phyloP scores from a whole-genome alignment of 768 basidiomycete genomes.

The Chalciporus sphaerocephalus region DNA sequence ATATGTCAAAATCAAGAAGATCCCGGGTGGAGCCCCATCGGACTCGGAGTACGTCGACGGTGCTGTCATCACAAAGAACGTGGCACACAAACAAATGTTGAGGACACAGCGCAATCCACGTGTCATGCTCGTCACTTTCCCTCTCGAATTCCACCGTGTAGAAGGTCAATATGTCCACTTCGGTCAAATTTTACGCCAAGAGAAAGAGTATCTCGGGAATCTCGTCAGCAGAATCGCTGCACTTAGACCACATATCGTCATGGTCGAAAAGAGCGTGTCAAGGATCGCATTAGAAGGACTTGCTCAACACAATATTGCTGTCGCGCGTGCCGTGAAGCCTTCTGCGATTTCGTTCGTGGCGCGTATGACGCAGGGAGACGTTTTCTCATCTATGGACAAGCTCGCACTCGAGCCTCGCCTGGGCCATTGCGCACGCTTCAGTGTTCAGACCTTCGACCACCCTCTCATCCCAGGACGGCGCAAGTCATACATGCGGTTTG shows the following conservation, averaged over 20 bases:
- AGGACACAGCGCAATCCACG: slow-evolving; percentile 79
- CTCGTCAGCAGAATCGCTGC: slow-evolving; percentile 87
- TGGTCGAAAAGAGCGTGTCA: slow-evolving; percentile 90
- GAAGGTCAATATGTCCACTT: slow-evolving; percentile 93
- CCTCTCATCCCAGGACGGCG: slow-evolving; percentile 87
- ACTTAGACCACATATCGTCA: slow-evolving; percentile 84
- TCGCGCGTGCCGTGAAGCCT: slow-evolving; percentile 84
- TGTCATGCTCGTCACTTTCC: slow-evolving; percentile 95
- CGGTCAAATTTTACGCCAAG: slow-evolving; percentile 85
- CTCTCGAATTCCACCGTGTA: slow-evolving; percentile 87
- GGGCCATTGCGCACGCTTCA: slow-evolving; percentile 82
- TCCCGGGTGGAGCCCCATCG: slow-evolving; percentile 86
- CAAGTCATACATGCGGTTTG: slow-evolving; percentile 98
- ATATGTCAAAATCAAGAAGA: slow-evolving; percentile 98
- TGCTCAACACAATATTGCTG: slow-evolving; percentile 79
- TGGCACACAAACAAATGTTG: slow-evolving; percentile 94
- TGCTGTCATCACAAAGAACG: slow-evolving; percentile 95
- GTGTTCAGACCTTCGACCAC: slow-evolving; percentile 93
- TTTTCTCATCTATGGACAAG: slow-evolving; percentile 94
- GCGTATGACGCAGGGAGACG: slow-evolving; percentile 92
- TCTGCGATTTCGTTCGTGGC: slow-evolving; percentile 84
- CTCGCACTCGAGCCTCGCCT: slow-evolving; percentile 84
- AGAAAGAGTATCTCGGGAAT: slow-evolving; percentile 88
- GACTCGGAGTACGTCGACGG: slow-evolving; percentile 98
- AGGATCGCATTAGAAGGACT: slow-evolving; percentile 86